Evolutionary conservation across 2,329 filamentous ascomycete species (phyloP).

Genomic region (Fusarium vanettenii): DNA sequence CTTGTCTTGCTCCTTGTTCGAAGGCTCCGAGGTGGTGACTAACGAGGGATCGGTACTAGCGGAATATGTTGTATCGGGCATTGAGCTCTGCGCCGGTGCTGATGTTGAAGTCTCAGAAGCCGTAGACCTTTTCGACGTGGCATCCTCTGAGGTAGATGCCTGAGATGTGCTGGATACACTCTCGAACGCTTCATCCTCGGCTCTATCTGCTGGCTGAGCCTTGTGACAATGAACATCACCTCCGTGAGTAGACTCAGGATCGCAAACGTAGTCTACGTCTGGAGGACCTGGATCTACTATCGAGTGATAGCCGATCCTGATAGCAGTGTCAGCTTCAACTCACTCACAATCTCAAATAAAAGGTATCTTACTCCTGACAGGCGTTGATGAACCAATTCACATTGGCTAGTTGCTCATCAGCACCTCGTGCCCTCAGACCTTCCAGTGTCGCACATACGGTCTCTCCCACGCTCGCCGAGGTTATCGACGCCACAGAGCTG

Average conservation of each 20-base stretch:
- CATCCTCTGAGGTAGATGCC: neutral
- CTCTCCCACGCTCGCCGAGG: constrained; percentile 49
- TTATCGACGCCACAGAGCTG: constrained; percentile 61
- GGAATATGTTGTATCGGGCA: constrained; percentile 30
- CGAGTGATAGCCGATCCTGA: constrained; percentile 42
- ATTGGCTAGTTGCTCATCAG: constrained; percentile 54
- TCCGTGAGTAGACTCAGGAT: constrained; percentile 11
- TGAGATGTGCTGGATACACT: neutral
- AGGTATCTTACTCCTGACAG: constrained; percentile 59
- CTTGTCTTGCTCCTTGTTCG: constrained; percentile 2
- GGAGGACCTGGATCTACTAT: constrained; percentile 44
- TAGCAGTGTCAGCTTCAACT: constrained; percentile 10
- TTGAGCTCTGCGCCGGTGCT: constrained; percentile 8
- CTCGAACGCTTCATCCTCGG: constrained; percentile 2
- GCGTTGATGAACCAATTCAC: constrained; percentile 63
- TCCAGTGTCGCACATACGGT: constrained; percentile 52
- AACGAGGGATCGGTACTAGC: constrained; percentile 33
- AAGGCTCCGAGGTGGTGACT: constrained; percentile 21
- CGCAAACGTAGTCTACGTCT: constrained; percentile 37
- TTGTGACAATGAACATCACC: constrained; percentile 25
- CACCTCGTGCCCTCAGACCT: neutral
- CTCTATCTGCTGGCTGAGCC: neutral
- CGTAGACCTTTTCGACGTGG: neutral
- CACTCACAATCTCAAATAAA: neutral
- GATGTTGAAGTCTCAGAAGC: constrained; percentile 5